Evolutionary conservation across 2,329 filamentous ascomycete species (phyloP).

Genomic region (Tympanopsis confertula): DNA sequence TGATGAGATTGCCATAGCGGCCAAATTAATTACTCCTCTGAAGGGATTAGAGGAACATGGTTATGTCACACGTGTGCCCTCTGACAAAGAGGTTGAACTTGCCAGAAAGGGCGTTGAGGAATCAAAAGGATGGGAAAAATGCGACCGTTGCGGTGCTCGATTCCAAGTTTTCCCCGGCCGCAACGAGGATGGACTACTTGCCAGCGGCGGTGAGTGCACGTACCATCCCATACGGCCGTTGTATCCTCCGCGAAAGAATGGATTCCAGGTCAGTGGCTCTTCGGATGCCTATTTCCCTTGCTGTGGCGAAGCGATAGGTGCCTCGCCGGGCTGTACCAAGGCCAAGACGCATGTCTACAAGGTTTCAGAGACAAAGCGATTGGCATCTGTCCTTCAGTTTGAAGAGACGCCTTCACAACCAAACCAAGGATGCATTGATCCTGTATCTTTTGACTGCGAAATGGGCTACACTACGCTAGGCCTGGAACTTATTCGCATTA

Average conservation of each 20-base stretch:
- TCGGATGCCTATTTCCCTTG: slow-evolving; percentile 61
- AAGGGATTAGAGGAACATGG: slow-evolving; percentile 53
- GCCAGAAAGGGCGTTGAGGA: slow-evolving; percentile 54
- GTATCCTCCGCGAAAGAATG: slow-evolving; percentile 43
- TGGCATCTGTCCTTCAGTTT: slow-evolving; percentile 73
- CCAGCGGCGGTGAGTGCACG: slow-evolving; percentile 69
- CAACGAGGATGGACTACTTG: slow-evolving; percentile 61
- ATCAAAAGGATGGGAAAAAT: slow-evolving; percentile 71
- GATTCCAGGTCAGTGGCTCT: slow-evolving; percentile 41
- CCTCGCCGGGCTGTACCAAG: slow-evolving; percentile 63
- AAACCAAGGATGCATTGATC: slow-evolving; percentile 35
- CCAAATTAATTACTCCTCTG: slow-evolving; percentile 52
- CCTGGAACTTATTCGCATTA: slow-evolving; percentile 79
- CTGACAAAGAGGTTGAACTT: slow-evolving; percentile 50
- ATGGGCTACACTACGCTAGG: slow-evolving; percentile 92
- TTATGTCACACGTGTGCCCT: slow-evolving; percentile 63
- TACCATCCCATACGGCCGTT: slow-evolving; percentile 69
- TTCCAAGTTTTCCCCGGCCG: slow-evolving; percentile 90
- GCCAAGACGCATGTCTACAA: slow-evolving; percentile 77
- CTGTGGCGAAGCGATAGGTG: slow-evolving; percentile 65
- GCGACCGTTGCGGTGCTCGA: slow-evolving; percentile 72
- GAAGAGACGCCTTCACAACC: slow-evolving; percentile 61
- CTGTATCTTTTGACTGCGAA: slow-evolving; percentile 86
- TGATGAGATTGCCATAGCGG: slow-evolving; percentile 51
- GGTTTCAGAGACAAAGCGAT: slow-evolving; percentile 59